Base-by-base conservation (phyloP, 192 early-diverging fungal genomes). In the Geosiphon pyriformis region DNA sequence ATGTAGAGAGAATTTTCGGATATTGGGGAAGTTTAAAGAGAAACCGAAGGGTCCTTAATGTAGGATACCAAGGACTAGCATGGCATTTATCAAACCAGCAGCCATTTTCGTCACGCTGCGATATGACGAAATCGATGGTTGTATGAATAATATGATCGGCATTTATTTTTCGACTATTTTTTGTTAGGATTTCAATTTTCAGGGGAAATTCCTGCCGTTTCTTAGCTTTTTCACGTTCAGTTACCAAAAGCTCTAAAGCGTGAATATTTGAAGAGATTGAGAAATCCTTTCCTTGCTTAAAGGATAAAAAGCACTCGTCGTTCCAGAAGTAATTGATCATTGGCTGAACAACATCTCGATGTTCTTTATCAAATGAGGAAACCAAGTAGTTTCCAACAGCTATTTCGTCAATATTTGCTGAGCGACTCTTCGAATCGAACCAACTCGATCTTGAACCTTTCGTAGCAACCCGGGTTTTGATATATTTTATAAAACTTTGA, bases 21-120 rank as follows among this genome's bases (percentile, higher is more conserved):
- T 54, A 35, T 4, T 12, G 4, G 8, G 1, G 17, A n/a, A 65
- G 42, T 12, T 32, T 51, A 15, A 65, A 23, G 23, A 65, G 15
- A 0, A 65, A 1, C 18, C 54, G 11, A 7, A 26, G 52, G 10
- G 51, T 18, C 25, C 34, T 65, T 1, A 54, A 26, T 54, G 63
- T 54, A 11, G 51, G 22, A 23, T 65, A 65, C 2, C 25, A 30
- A 1, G 63, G 50, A 54, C 51, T 54, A 18, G 17, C 20, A 26
- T 65, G 31, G 50, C 63, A 65, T 65, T 54, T 35, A 42, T 65
- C 63, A 12, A 26, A 26, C 63, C 51, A 65, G 37, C 20, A 0
- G 0, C 3, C n/a, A 20, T 35, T 22, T 27, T 65, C 26, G 4
- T 18, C 25, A 10, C 51, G 50, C 23, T 65, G 26, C 1, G 50